Evolutionary conservation across 2,329 filamentous ascomycete genomes (phyloP), one percentile per base, ranked within the genome.

Genomic region (Fulvia fulva): DNA sequence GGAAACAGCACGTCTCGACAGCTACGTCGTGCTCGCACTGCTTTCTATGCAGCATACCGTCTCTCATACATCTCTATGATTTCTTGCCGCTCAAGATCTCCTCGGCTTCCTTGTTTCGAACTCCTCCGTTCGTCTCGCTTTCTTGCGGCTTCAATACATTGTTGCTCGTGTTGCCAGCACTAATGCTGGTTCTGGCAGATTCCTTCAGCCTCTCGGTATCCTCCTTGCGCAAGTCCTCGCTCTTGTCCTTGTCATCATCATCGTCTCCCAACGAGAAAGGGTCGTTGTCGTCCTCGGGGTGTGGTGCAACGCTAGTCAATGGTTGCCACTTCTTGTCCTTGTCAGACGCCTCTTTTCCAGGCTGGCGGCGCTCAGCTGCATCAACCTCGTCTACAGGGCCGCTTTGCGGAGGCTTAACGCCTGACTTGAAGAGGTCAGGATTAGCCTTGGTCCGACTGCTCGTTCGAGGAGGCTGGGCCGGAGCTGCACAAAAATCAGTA

Each of bases 241-340:
- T 81, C 76, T 91, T 94, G 16, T 79, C 75, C 56, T 67, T 65
- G 75, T 64, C 57, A 54, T 92, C 90, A 66, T 88, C 88, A 75
- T 99, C 94, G 65, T 96, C 92, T 5, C 94, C 94, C 14, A 99
- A 82, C 69, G 91, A 97, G 77, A 99, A 99, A 0, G 94, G 94
- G 70, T 99, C 94, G 68, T 96, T 93, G 66, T 97, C 79, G 65
- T 97, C 78, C 61, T 96, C 88, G 14, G 93, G 92, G 63, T 84
- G 87, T 1, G 92, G 91, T 63, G 95, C 90, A 22, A 97, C 86
- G 0, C 87, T 83, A 12, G 92, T 91, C 67, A 99, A 78, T 9
- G 94, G 93, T 75, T 99, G 93, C 94, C 94, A 99, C 78, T 99
- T 99, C 82, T 92, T 97, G 47, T 84, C 76, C 77, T 91, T 94